Conservation (phyloP, 1,139 yeast species). For the Scheffersomyces lignicola region DNA sequence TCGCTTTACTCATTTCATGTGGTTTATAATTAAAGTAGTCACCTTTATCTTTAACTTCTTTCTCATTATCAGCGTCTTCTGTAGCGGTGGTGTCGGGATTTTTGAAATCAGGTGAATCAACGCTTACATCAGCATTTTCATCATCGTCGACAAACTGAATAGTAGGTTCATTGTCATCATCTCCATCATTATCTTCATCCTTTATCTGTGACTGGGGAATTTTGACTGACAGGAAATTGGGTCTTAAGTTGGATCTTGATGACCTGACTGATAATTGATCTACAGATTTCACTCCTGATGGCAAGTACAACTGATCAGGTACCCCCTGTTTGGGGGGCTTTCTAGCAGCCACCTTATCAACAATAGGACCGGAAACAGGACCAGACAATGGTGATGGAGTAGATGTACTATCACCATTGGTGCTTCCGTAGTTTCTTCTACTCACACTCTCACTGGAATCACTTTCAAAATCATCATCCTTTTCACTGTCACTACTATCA, state of each 20-base stretch:
- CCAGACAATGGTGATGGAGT: constrained; percentile 1
- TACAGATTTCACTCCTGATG: constrained; percentile 10
- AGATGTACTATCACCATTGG: constrained; percentile 4
- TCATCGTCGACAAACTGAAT: constrained; percentile 33
- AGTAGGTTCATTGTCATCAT: constrained; percentile 25
- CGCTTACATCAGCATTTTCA: constrained; percentile 16
- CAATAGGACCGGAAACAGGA: background rate
- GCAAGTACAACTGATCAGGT: background rate
- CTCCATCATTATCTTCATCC: constrained; percentile 51
- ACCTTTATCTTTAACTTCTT: constrained; percentile 14
- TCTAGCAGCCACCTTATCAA: background rate
- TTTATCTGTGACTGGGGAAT: constrained; percentile 72
- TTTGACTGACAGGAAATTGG: constrained; percentile 77
- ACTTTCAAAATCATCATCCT: constrained; percentile 16
- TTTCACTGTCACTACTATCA: constrained; percentile 29
- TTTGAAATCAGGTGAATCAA: too few species aligned
- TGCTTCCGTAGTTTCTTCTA: too few species aligned
- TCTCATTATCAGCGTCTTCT: constrained; percentile 15
- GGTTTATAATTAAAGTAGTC: constrained; percentile 1
- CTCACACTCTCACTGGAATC: constrained; percentile 1
- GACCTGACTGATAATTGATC: constrained; percentile 34
- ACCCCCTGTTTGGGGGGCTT: background rate
- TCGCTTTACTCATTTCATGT: constrained; percentile 3
- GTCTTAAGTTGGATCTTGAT: constrained; percentile 45
- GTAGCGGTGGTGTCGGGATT: constrained; percentile 13